Percentiles rank a stretch among this genome's conserved stretches.
Conservation (phyloP, 495 filamentous ascomycete species). For the Pseudevernia furfuracea region DNA sequence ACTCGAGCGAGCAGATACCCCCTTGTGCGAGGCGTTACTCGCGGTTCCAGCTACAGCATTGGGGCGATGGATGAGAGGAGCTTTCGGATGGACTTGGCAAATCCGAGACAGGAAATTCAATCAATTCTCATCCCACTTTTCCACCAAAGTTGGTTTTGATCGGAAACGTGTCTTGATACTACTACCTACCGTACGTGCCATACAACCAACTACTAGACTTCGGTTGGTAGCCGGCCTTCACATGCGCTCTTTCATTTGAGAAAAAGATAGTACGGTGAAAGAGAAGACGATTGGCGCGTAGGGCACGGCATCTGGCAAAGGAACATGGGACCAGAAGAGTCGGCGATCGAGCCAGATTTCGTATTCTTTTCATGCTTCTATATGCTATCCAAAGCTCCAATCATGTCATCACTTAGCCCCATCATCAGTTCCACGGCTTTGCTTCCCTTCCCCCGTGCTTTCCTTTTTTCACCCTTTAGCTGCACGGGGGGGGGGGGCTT, state of each 20-base stretch:
- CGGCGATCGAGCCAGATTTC: too few species aligned
- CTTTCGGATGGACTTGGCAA: not conserved
- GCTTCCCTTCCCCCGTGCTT: too few species aligned
- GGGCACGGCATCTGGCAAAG: too few species aligned
- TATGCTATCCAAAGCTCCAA: too few species aligned
- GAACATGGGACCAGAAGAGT: too few species aligned
- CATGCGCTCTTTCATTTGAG: too few species aligned
- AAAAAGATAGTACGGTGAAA: too few species aligned
- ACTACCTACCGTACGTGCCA: not conserved
- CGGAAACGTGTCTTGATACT: too few species aligned
- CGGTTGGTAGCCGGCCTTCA: not conserved
- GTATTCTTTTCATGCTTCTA: too few species aligned
- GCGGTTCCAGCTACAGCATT: not conserved
- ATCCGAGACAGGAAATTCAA: not conserved
- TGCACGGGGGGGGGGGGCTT: not conserved
- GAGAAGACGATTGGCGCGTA: too few species aligned
- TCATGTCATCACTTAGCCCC: too few species aligned
- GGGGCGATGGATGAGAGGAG: not conserved
- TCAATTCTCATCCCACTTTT: not conserved
- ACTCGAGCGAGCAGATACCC: not conserved
- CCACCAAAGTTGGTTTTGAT: not conserved
- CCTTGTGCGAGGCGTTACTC: not conserved
- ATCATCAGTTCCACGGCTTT: too few species aligned
- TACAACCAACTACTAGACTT: not conserved
- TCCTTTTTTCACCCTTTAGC: not conserved